Percentiles rank a stretch among this genome's conserved stretches.
Evolutionary conservation across 441 rosid species (phyloP).

Genomic region (Adansonia grandidieri): DNA sequence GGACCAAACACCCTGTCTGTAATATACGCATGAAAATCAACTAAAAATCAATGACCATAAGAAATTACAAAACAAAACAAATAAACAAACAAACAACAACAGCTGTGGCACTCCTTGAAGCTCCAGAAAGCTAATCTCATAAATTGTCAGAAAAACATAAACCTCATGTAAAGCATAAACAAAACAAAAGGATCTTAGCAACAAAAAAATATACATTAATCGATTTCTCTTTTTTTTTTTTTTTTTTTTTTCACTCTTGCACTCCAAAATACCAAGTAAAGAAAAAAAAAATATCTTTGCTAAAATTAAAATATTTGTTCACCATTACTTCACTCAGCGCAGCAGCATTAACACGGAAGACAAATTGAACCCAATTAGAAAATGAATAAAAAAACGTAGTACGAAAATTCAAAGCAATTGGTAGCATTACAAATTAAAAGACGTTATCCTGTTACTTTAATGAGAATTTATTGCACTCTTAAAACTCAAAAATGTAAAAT

Average conservation of each 20-base stretch:
- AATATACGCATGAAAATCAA: not conserved
- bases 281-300: not conserved
- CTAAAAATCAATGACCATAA: conserved; percentile 18
- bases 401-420: not conserved
- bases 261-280: not conserved
- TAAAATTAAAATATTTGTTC: not conserved
- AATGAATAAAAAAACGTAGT: not conserved
- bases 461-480: not conserved
- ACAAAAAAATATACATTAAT: not conserved
- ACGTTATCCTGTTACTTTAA: not conserved
- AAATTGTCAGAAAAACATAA: not conserved
- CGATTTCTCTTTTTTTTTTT: not conserved
- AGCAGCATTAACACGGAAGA: not conserved
- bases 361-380: not conserved
- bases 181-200: not conserved
- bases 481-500: not conserved
- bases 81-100: no score
- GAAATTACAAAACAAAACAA: conserved; percentile 2
- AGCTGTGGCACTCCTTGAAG: not conserved
- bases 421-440: not conserved
- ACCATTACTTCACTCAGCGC: not conserved
- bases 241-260: conserved; percentile 1
- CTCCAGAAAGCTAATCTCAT: not conserved
- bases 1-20: conserved; percentile 96
- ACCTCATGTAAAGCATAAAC: not conserved